Conservation (phyloP, 129 eudicot genomes). For the Pseudognaphalium luteoalbum region DNA sequence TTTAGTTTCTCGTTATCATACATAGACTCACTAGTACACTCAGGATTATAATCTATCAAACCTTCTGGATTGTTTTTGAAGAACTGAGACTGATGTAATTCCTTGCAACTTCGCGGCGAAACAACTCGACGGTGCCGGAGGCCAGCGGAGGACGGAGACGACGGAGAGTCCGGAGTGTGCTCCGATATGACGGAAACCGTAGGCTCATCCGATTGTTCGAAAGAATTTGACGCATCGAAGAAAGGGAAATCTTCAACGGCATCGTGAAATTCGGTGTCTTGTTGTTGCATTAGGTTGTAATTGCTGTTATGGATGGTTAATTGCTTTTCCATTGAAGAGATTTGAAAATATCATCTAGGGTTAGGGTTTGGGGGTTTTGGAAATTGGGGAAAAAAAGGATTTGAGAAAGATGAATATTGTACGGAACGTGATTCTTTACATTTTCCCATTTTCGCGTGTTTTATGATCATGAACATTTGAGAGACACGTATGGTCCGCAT, state of each 20-base stretch:
- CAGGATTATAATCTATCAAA: conserved; percentile 14
- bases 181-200: conserved; percentile 26
- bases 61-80: conserved; percentile 30
- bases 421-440: conserved; percentile 10
- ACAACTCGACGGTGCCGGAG: conserved; percentile 63
- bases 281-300: conserved; percentile 17
- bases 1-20: neutral
- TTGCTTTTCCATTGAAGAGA: conserved; percentile 43
- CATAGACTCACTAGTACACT: neutral
- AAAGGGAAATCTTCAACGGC: conserved; percentile 59
- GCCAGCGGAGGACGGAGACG: conserved; percentile 29
- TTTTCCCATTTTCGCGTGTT: conserved; percentile 11
- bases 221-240: conserved; percentile 24
- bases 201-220: conserved; percentile 22
- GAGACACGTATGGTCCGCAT: neutral
- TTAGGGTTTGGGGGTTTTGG: conserved; percentile 20
- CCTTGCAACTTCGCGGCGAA: conserved; percentile 21
- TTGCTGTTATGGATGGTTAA: conserved; percentile 24
- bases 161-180: conserved; percentile 17
- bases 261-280: conserved; percentile 35
- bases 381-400: neutral
- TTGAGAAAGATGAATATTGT: conserved; percentile 13
- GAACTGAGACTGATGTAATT: conserved; percentile 14
- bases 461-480: neutral
- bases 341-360: conserved; percentile 12